Evolutionary conservation across 495 filamentous ascomycete species (phyloP), one percentile per base, ranked within the genome.

Genomic region (Trichoderma erinaceum): DNA sequence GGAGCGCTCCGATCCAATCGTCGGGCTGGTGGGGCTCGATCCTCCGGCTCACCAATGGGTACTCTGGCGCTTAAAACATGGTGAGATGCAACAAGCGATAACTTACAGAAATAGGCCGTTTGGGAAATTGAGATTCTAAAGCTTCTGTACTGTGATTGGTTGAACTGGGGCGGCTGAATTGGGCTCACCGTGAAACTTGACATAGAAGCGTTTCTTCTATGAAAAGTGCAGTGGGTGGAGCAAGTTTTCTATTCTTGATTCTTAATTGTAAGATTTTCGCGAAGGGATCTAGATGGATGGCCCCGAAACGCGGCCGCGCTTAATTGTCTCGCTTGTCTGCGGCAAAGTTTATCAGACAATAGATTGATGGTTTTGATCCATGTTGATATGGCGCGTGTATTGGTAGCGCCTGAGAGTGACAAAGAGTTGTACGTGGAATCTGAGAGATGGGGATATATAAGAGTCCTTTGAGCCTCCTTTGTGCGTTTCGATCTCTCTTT

Each of bases 401-500:
- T 4, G 29, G 29, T 38, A 38, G 35, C 35, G 35, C 7, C 35
- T 38, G 35, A 7, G 35, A 38, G 35, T 38, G 35, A 38, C 5
- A 38, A 10, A 38, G 35, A 38, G 29, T 5, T 38, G 35, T 38
- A 0, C 35, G 35, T 38, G 5, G 5, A 18, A 46, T 16, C 43
- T 46, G 12, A 13, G 43, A 18, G 23, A 68, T 67, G 67, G 67
- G 29, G 68, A 67, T 68, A 68, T 58, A 64, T 63, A 70, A 63
- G 50, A 41, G 35, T 41, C 21, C 5, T 35, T 13, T 16, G 16
- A 16, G 43, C 64, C 23, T 46, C 64, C n/a, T 43, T 61, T 64
- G 48, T 58, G 56, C 5, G 35, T 38, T 63, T 35, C 61, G 44
- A 68, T 70, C 25, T 12, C 43, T 68, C 18, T 46, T 67, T 63